Base-by-base conservation (phyloP, 352 stramenopile species). In the Pythium phragmitis region DNA sequence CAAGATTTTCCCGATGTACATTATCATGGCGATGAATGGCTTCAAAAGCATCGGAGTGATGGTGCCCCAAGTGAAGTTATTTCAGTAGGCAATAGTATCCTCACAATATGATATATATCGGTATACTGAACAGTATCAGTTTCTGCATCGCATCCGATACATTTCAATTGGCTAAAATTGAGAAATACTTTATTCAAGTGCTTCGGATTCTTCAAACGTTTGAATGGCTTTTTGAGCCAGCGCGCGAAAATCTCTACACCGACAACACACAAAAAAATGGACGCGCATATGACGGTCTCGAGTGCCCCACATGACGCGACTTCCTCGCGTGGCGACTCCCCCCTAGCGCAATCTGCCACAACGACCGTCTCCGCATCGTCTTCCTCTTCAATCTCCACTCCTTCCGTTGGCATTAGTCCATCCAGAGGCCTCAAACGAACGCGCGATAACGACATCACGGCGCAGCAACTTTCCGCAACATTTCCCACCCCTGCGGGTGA, bases 361-460 rank as follows among this genome's bases (percentile, higher is more conserved):
- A 51, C 26, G 1, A 17, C 1, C 34, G 9, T 26, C 3, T 57
- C 48, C 37, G 17, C 16, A 3, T 2, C 11, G 16, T 46, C 47
- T 16, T 65, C 47, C 57, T 28, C 57, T 23, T n/a, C n/a, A 30
- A 3, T 3, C 21, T 30, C 33, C 12, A 34, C 28, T 16, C n/a
- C 57, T 23, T 37, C 47, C 37, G 1, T 12, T 16, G 16, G 8
- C 1, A 23, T 52, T n/a, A 41, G 39, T 28, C 59, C 59, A 11
- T 55, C 49, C 16, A 41, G 50, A 17, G 39, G 49, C 49, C 49
- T 66, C 59, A 66, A 66, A 60, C 59, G 59, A 12, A 19, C 50
- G 16, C 49, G 49, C 41, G 59, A 60, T 37, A 11, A 16, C 19
- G 56, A 55, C 30, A 16, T 16, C 37, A 12, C 19, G 1, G 56